These are phyloP conservation scores for Catharanthus roseus DNA, from an alignment of 257 asterid species.

Conservation along the genomic window DNA sequence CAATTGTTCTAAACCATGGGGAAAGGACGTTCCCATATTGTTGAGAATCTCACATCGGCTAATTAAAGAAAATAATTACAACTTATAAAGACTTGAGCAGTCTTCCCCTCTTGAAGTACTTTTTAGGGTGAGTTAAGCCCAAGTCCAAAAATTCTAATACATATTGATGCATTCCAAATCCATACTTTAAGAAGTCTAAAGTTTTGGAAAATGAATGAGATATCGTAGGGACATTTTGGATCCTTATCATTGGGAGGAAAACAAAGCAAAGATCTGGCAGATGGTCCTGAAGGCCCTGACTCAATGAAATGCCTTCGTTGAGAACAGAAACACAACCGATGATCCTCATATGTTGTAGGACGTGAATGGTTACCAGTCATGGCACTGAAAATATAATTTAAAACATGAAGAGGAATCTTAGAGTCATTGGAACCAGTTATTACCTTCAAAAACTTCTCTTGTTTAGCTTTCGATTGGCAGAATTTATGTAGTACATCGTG, in stretches of 20 bases:
- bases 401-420: background rate
- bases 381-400: background rate
- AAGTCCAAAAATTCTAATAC: conserved; percentile 7
- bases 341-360: background rate
- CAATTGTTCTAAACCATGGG: background rate
- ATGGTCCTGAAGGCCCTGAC: background rate
- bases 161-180: conserved; percentile 1
- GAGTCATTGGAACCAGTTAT: background rate
- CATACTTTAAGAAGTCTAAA: background rate
- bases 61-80: too few species aligned
- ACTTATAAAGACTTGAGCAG: too few species aligned
- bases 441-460: background rate
- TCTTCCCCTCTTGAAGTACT: too few species aligned
- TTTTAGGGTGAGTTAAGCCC: too few species aligned
- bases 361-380: background rate
- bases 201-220: background rate
- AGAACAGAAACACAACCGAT: background rate
- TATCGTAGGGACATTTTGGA: background rate
- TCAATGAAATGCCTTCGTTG: background rate
- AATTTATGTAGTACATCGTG: conserved; percentile 13
- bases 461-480: background rate
- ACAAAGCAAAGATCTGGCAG: background rate
- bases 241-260: background rate
- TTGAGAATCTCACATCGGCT: too few species aligned
- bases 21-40: background rate